A percentile compares a stretch with the other conserved stretches of the same genome.
Evolutionary conservation across 495 filamentous ascomycete genomes (phyloP).

Genomic region (Penicillium paradoxum): DNA sequence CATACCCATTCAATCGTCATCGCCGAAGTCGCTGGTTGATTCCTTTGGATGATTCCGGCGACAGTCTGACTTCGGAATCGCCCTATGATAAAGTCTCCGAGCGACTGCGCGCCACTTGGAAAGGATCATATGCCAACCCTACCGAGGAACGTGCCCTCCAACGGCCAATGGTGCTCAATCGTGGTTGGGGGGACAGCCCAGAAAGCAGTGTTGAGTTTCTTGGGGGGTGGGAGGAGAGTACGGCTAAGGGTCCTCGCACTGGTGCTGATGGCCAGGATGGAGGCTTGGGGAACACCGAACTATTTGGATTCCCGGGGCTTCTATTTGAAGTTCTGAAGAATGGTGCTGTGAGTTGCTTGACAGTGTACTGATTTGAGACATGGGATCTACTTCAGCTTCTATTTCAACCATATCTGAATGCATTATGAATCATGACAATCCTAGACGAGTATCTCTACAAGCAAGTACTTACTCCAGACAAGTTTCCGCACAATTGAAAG

Average conservation of each 20-base stretch:
- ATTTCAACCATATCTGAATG: slow-evolving; percentile 2
- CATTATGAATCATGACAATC: slow-evolving; percentile 7
- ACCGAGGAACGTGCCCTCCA: slow-evolving; percentile 60
- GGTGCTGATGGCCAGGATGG: slow-evolving; percentile 50
- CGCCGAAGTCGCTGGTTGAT: slow-evolving; percentile 86
- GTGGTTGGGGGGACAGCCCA: slow-evolving; percentile 87
- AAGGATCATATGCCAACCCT: slow-evolving; percentile 55
- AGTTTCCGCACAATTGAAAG: no score
- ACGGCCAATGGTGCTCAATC: slow-evolving; percentile 79
- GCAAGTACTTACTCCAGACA: no score
- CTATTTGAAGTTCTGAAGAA: slow-evolving; percentile 96
- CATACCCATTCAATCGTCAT: slow-evolving; percentile 94
- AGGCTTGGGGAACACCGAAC: slow-evolving; percentile 67
- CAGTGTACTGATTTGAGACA: slow-evolving; percentile 60
- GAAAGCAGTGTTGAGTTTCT: slow-evolving; percentile 86
- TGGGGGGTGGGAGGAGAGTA: slow-evolving; percentile 82
- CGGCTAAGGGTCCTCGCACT: slow-evolving; percentile 37
- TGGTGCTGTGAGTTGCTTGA: slow-evolving; percentile 79
- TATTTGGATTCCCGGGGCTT: slow-evolving; percentile 91
- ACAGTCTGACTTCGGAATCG: slow-evolving; percentile 66
- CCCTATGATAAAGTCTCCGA: slow-evolving; percentile 64
- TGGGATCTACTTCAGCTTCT: background rate
- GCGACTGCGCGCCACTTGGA: slow-evolving; percentile 67
- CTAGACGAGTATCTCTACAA: background rate
- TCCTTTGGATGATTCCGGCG: slow-evolving; percentile 36